Evolutionary conservation across 805 yeast species (phyloP), one percentile per base, ranked within the genome.

Genomic region (Hyphopichia homilentoma): DNA sequence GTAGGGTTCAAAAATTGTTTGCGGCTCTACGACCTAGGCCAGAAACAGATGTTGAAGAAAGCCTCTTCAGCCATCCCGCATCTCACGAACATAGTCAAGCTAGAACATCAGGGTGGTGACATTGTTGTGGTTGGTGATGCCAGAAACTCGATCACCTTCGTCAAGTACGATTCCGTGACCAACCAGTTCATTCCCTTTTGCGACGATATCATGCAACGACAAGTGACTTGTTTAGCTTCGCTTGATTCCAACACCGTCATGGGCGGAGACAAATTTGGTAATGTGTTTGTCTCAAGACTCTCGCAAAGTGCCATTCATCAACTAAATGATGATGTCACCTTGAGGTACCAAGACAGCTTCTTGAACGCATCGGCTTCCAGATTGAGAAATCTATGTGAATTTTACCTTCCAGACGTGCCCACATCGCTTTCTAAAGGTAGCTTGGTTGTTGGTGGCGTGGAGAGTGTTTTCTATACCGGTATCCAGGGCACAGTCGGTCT

Each of bases 261-360:
- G 25, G 86, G 85, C 1, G 96, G 96, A 9, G 97, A 93, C 52
- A 81, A 79, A 48, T 87, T 84, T 57, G 97, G 97, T 1, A 85
- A 82, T 45, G 29, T 88, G 0, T 79, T 81, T 57, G 72, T 84
- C 1, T 57, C 86, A 25, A 62, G 96, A 37, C 56, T 82, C 25
- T 75, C 82, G 0, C 58, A 59, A n/a, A 59, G 66, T 4, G 62
- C 68, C 0, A 70, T 80, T 0, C 57, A 61, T 26, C 51, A 68
- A 25, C 57, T 77, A 16, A 80, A 73, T 37, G 73, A 68, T 30
- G 85, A 79, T 33, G 58, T 60, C 56, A 45, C 47, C 11, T 43
- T 61, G 14, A 50, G 54, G 38, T 47, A 44, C 31, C 59, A 50
- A 27, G 68, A 59, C 9, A 34, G 50, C 9, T 52, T 33, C 29